Conservation (phyloP, 345 rosid species). For the Orychophragmus violaceus region DNA sequence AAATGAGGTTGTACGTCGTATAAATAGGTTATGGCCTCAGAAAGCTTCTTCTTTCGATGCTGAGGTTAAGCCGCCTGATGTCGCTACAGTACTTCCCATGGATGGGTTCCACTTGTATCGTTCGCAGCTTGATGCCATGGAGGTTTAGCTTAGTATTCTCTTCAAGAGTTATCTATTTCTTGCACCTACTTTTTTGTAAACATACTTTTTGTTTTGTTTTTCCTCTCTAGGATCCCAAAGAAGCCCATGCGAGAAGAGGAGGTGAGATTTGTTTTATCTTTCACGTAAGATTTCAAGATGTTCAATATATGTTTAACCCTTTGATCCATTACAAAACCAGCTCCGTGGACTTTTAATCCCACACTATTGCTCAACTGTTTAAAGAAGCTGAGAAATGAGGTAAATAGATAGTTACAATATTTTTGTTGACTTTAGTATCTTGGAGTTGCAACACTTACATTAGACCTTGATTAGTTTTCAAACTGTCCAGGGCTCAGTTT, state of each 20-base stretch:
- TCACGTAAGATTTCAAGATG: neutral
- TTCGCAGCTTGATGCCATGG: conserved; percentile 88
- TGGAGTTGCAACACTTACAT: neutral
- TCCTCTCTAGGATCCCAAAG: conserved; percentile 64
- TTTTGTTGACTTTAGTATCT: neutral
- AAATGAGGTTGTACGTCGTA: conserved; percentile 57
- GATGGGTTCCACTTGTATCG: conserved; percentile 94
- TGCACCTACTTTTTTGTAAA: neutral
- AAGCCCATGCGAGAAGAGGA: conserved; percentile 98
- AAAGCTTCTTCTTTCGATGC: conserved; percentile 58
- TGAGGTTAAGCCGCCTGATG: conserved; percentile 60
- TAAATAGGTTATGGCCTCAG: conserved; percentile 67
- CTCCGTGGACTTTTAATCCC: conserved; percentile 94
- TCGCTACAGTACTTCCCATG: conserved; percentile 82
- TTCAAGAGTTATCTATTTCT: neutral
- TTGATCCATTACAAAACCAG: conserved; percentile 39
- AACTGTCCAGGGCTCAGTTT: conserved; percentile 62
- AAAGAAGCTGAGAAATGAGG: conserved; percentile 67
- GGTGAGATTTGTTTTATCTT: conserved; percentile 42
- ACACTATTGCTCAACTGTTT: conserved; percentile 56
- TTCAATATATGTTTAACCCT: conserved; percentile 14
- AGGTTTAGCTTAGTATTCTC: conserved; percentile 38
- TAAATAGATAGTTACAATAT: conserved; percentile 22
- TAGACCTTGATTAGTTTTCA: conserved; percentile 12
- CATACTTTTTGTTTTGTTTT: neutral